Evolutionary conservation across 106 monocot genomes (phyloP).

Genomic region (Hemerocallis citrina): DNA sequence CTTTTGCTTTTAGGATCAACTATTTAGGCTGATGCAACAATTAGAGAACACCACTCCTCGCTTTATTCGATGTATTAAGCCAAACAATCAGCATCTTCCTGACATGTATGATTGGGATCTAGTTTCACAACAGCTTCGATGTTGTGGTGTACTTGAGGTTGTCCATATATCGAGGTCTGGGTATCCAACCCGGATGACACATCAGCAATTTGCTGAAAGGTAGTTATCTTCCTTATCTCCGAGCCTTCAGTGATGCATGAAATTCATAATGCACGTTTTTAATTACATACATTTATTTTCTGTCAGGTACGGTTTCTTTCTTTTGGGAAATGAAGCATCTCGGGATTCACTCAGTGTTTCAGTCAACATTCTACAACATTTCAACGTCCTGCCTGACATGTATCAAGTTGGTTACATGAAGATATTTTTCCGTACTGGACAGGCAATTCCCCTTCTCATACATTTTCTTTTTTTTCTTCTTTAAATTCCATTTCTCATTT

Average conservation of each 20-base stretch:
- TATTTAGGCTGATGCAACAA: conserved; percentile 49
- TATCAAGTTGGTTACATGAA: conserved; percentile 83
- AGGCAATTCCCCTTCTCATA: conserved; percentile 17
- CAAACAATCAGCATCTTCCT: conserved; percentile 38
- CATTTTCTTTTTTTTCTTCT: neutral
- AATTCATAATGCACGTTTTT: conserved; percentile 1
- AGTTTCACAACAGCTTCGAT: conserved; percentile 52
- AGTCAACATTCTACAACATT: conserved; percentile 37
- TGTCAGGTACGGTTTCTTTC: conserved; percentile 44
- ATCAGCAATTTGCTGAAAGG: conserved; percentile 56
- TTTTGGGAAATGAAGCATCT: conserved; percentile 14
- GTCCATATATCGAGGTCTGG: conserved; percentile 50
- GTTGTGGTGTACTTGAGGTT: conserved; percentile 51
- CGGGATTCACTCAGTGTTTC: conserved; percentile 54
- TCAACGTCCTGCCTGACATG: conserved; percentile 44
- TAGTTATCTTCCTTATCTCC: conserved; percentile 4
- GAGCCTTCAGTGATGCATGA: neutral
- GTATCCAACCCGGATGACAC: conserved; percentile 43
- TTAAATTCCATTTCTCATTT: neutral
- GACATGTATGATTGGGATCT: conserved; percentile 27
- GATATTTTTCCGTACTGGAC: conserved; percentile 51
- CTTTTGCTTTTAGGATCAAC: conserved; percentile 28
- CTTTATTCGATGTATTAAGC: conserved; percentile 59
- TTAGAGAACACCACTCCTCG: conserved; percentile 52
- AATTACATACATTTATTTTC: neutral